Base-by-base conservation (phyloP, 2,329 filamentous ascomycete genomes). In the Fusarium sublunatum region DNA sequence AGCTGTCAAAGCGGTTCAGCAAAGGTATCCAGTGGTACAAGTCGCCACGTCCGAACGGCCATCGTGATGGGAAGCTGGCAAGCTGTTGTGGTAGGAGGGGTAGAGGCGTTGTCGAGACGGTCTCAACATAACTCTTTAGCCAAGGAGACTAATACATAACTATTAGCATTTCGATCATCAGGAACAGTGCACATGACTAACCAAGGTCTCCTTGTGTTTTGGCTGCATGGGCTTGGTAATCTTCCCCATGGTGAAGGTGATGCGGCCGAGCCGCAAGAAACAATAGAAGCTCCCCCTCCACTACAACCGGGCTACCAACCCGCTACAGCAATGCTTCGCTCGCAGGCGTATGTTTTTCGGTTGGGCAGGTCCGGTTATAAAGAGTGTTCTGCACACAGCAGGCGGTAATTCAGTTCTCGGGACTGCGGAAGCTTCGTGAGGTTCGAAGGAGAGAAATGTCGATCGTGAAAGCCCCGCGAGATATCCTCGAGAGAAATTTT, bases 11-110 rank as follows among this genome's bases (percentile, higher is more conserved):
- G 55, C 93, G 89, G 76, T 99, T 96, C 58, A 99, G 80, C 24
- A 97, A 85, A 26, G 91, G 89, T 67, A 99, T 97, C 96, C 96
- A 99, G 82, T 99, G 94, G 75, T 98, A 98, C 28, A 98, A 82
- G 75, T 99, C 95, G 59, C 95, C 96, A 75, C 94, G 88, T 35
- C 94, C 94, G 73, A 98, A 96, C 3, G 93, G 93, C 95, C 95
- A 99, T 84, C 89, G 84, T 65, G 89, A 88, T 56, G 94, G 93
- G 74, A 98, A 98, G 53, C 85, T 86, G 70, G 84, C 83, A 65
- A 99, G 89, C 67, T 90, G 86, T 70, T 86, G 81, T 68, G 92
- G 91, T 67, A 99, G 84, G 74, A 91, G 86, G 71, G 90, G 88
- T 71, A 97, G 80, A 43, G 92, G 86, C 65, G 86, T 82, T 55